Evolutionary conservation across 164 flowering plant species (phyloP).

Genomic region (Vitis labrusca): DNA sequence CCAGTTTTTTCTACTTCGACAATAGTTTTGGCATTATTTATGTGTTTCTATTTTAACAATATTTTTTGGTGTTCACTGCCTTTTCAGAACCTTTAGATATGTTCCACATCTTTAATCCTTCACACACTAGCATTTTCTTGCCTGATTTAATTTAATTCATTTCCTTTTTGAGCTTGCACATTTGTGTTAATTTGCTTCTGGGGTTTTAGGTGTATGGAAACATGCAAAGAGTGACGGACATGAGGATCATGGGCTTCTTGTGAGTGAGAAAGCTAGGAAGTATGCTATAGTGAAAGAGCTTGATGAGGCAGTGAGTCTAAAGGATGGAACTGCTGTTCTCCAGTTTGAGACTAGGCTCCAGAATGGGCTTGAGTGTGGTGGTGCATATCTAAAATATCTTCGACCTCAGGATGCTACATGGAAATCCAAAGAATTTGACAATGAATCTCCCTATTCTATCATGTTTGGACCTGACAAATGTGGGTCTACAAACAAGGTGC

Average conservation of each 20-base stretch:
- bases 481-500: slow-evolving; percentile 93
- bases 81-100: too few species aligned
- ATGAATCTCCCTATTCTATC: slow-evolving; percentile 89
- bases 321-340: slow-evolving; percentile 72
- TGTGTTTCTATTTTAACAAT: too few species aligned
- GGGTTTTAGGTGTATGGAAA: slow-evolving; percentile 83
- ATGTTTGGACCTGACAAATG: slow-evolving; percentile 99
- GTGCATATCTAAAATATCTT: slow-evolving; percentile 91
- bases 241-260: slow-evolving; percentile 95
- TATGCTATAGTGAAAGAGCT: slow-evolving; percentile 93
- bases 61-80: too few species aligned
- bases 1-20: too few species aligned
- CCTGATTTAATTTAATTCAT: background rate
- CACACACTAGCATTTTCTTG: too few species aligned
- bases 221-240: slow-evolving; percentile 95
- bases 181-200: background rate
- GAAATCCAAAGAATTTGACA: slow-evolving; percentile 75
- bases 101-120: too few species aligned
- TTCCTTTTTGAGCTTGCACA: background rate
- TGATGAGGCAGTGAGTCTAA: slow-evolving; percentile 59
- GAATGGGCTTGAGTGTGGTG: slow-evolving; percentile 96
- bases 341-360: slow-evolving; percentile 91
- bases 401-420: slow-evolving; percentile 99
- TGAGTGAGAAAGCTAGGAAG: slow-evolving; percentile 90
- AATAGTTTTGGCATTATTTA: too few species aligned